Base-by-base conservation (phyloP, 106 monocot genomes). In the Phalaenopsis equestris region DNA sequence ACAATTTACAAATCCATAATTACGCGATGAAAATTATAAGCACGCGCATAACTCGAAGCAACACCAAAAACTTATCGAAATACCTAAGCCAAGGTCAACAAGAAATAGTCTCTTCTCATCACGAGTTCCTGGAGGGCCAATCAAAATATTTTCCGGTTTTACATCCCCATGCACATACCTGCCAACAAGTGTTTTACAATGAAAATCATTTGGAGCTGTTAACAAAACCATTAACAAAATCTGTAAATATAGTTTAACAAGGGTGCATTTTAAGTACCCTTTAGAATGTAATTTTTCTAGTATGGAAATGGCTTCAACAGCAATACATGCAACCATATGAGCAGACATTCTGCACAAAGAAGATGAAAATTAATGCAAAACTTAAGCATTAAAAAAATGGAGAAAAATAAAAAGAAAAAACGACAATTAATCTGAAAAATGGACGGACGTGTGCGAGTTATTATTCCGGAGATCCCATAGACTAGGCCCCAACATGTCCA, bases 111-210 rank as follows among this genome's bases (percentile, higher is more conserved):
- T 97, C 78, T 94, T 97, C 84, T 97, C 97, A 48, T 97, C 91
- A 58, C 89, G 42, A 77, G 92, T 94, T 9, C 93, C 90, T 78
- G 90, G 85, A 78, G 90, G 90, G 16, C 94, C 97, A 80, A 97
- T 92, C 76, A 97, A 85, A 88, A 97, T 92, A 79, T 97, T 97
- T 75, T 97, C 97, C 55, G 97, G 97, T 79, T 97, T 97, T 37
- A 97, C 94, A 88, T 97, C 97, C 41, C 97, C 97, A 84, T 97
- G 97, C 78, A 97, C 94, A 89, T 90, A 97, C 65, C 97, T 97
- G 79, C 30, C 56, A 80, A 30, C 75, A 39, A 23, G 64, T 23
- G 64, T 65, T 65, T 65, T 65, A 1, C 23, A 75, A 75, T 11
- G 2, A 78, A 55, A 73, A 8, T 43, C 72, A 39, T 38, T 70